Conservation (phyloP, 352 stramenopile species). For the Pythium grandisporangium region DNA sequence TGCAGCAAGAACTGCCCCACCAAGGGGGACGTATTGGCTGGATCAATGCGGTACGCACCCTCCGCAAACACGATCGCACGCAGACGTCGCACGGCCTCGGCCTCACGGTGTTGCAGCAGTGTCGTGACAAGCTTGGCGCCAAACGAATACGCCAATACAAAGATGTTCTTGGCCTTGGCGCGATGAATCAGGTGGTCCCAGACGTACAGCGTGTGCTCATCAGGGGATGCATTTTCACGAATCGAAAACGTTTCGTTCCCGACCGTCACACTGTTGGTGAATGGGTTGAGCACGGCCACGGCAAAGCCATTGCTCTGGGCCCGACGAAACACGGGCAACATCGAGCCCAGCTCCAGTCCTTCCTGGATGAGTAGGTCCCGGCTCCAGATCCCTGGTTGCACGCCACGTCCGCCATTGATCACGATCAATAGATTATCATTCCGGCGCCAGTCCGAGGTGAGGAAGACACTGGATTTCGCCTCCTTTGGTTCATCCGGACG, state of each 20-base stretch:
- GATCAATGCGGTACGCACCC: slow-evolving; percentile 47
- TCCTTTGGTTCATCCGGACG: slow-evolving; percentile 54
- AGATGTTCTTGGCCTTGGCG: slow-evolving; percentile 44
- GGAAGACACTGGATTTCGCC: slow-evolving; percentile 55
- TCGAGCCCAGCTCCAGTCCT: slow-evolving; percentile 62
- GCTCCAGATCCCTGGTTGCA: slow-evolving; percentile 73
- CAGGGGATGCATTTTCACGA: slow-evolving; percentile 39
- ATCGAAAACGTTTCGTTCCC: slow-evolving; percentile 44
- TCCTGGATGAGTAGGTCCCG: slow-evolving; percentile 69
- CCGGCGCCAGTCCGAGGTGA: slow-evolving; percentile 56
- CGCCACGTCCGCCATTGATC: slow-evolving; percentile 55
- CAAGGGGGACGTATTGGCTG: slow-evolving; percentile 29
- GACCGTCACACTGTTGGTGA: slow-evolving; percentile 64
- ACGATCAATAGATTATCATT: slow-evolving; percentile 58
- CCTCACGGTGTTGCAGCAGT: slow-evolving; percentile 53
- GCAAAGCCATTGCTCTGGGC: slow-evolving; percentile 33
- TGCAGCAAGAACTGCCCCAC: slow-evolving; percentile 54
- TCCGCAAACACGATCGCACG: slow-evolving; percentile 64
- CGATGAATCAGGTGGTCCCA: slow-evolving; percentile 70
- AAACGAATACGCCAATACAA: slow-evolving; percentile 62
- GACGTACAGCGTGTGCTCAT: slow-evolving; percentile 67
- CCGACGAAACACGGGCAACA: slow-evolving; percentile 56
- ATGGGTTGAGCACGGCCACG: slow-evolving; percentile 61
- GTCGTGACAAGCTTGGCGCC: slow-evolving; percentile 60
- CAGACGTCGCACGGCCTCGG: slow-evolving; percentile 39